Conservation (phyloP, 2,329 filamentous ascomycete genomes). For the Rutstroemia sp. region DNA sequence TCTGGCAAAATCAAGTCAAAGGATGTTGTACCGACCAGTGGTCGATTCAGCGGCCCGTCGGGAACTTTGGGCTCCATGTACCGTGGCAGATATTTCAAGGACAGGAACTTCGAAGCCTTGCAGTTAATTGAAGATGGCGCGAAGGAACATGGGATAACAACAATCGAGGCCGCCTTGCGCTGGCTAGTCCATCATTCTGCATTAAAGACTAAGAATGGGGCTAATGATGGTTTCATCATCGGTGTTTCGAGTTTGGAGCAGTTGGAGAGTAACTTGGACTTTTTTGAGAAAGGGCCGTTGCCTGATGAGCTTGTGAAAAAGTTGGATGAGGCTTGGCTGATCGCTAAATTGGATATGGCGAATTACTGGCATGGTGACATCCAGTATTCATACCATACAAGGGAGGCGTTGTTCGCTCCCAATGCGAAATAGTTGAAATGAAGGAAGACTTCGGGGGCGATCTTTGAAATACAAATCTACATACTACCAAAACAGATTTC, state of each 20-base stretch:
- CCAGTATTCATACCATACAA: too few species aligned
- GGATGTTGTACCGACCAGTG: background rate
- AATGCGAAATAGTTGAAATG: too few species aligned
- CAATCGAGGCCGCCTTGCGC: background rate
- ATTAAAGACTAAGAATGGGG: background rate
- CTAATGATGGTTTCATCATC: background rate
- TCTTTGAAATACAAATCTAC: too few species aligned
- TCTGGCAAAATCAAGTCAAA: background rate
- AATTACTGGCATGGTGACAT: background rate
- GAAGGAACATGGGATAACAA: background rate
- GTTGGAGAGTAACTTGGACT: background rate
- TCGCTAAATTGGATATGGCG: background rate
- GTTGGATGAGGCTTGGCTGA: background rate
- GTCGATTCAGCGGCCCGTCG: background rate
- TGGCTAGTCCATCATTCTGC: background rate
- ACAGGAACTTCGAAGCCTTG: background rate
- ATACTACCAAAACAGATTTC: too few species aligned
- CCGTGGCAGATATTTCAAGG: background rate
- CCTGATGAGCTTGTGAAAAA: background rate
- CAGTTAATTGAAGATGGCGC: background rate
- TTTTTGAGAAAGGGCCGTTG: background rate
- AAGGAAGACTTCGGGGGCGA: too few species aligned
- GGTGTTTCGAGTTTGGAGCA: background rate
- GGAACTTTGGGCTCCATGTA: background rate
- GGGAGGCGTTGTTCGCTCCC: too few species aligned